Base-by-base conservation (phyloP, 2,329 filamentous ascomycete species). In the Claviceps sp. region DNA sequence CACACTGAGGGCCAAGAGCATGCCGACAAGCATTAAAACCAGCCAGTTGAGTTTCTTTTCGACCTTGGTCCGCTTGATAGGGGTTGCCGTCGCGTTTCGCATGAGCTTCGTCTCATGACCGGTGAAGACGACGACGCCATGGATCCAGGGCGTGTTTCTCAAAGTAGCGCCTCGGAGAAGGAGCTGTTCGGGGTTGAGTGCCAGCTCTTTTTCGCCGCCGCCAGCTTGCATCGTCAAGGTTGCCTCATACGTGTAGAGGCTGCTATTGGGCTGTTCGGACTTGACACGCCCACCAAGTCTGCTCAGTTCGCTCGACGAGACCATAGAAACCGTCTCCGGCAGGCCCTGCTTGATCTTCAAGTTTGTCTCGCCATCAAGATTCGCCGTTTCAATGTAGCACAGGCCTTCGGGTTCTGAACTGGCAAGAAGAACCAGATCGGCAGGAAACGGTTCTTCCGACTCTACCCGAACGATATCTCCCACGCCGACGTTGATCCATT, bases 31-130 rank as follows among this genome's bases (percentile, higher is more conserved):
- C 71, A 95, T 85, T 57, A 98, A 73, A 62, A 98, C 95, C 55
- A 97, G 86, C 61, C 83, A 80, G 68, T 98, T 98, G 59, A 98
- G 85, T 73, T 94, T 86, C 56, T 84, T 82, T 69, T 98, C 93
- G 6, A 98, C 91, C 59, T 90, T 91, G 38, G 93, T 98, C 52
- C 91, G 86, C 73, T 98, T 98, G 71, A 98, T 98, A 5, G 93
- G 94, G 1, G 93, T 86, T 4, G 91, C 91, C 3, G 91, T 98
- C 17, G 93, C 94, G 65, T 98, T 98, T 59, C 93, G 84, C 93
- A 98, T 97, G 56, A 98, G 78, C 70, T 98, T 98, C 6, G 93
- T 97, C 71, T 98, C 93, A 68, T 98, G 93, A 49, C 93, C 93
- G 11, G 69, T 71, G 62, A 97, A 98, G 16, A 98, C 91, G 51